A percentile compares a stretch with the other conserved stretches of the same genome.
These are phyloP conservation scores for Glycine soja DNA, from an alignment of 306 rosid species.

Conservation along the genomic window DNA sequence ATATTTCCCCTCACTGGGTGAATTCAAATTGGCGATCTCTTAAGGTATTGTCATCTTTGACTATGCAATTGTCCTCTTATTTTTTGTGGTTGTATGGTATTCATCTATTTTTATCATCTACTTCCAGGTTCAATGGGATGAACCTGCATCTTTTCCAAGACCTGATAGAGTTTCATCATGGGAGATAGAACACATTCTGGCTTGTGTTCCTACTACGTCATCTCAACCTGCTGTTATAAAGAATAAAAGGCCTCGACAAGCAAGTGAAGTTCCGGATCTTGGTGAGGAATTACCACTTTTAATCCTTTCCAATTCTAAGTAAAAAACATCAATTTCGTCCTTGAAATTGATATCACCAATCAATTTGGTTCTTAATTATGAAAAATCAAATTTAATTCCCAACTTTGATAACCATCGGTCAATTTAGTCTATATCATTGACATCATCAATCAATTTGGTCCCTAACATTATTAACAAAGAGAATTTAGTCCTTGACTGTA, in stretches of 20 bases:
- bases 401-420: not conserved
- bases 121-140: conserved; percentile 96
- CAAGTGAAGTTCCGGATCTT: conserved; percentile 59
- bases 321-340: not conserved
- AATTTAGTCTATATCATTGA: not conserved
- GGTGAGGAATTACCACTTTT: conserved; percentile 53
- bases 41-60: conserved; percentile 62
- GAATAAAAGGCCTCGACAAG: conserved; percentile 82
- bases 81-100: conserved; percentile 12
- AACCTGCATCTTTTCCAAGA: conserved; percentile 72
- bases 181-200: conserved; percentile 84
- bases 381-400: not conserved
- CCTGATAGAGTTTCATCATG: conserved; percentile 94
- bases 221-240: conserved; percentile 59
- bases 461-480: not conserved
- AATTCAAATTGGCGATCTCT: conserved; percentile 86
- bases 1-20: conserved; percentile 79
- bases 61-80: not conserved
- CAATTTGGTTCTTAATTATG: not conserved
- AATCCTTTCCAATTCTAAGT: not conserved
- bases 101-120: conserved; percentile 9
- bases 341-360: not conserved
- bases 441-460: not conserved
- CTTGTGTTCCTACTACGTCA: conserved; percentile 56
- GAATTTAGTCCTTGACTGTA: not conserved